A percentile compares a stretch with the other conserved stretches of the same genome.
These are phyloP conservation scores for Xerocomus nothofagi DNA, from an alignment of 1,284 basidiomycete species.

Conservation along the genomic window DNA sequence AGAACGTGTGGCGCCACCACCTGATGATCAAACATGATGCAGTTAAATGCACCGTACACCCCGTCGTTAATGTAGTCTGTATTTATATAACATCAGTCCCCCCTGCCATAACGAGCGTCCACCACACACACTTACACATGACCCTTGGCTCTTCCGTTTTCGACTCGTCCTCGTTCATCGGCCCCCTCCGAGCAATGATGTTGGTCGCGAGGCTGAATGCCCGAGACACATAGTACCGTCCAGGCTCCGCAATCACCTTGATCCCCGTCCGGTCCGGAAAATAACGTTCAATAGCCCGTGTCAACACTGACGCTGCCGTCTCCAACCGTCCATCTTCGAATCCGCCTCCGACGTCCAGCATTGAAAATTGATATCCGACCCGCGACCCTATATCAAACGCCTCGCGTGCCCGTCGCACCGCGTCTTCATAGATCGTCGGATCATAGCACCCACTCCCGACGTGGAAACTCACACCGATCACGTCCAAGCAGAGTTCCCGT, in stretches of 20 bases:
- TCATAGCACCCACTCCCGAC: slow-evolving; percentile 98
- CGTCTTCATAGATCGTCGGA: slow-evolving; percentile 86
- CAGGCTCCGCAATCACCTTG: slow-evolving; percentile 94
- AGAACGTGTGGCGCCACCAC: slow-evolving; percentile 83
- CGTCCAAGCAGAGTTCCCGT: slow-evolving; percentile 77
- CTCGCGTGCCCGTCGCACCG: slow-evolving; percentile 77
- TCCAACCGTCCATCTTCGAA: slow-evolving; percentile 93
- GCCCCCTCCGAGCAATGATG: slow-evolving; percentile 87
- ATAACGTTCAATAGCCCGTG: slow-evolving; percentile 71
- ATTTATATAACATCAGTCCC: slow-evolving; percentile 16
- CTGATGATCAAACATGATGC: slow-evolving; percentile 93
- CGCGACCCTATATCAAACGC: slow-evolving; percentile 89
- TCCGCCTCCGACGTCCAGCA: slow-evolving; percentile 95
- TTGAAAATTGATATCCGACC: slow-evolving; percentile 79
- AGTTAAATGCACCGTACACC: slow-evolving; percentile 98
- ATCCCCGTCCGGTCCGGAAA: slow-evolving; percentile 83
- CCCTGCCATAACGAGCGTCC: slow-evolving; percentile 1
- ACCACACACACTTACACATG: slow-evolving; percentile 70
- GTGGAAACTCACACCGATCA: slow-evolving; percentile 97
- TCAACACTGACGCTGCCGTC: slow-evolving; percentile 73
- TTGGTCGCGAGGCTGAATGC: slow-evolving; percentile 94
- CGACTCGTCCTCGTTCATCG: slow-evolving; percentile 36
- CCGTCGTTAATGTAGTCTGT: slow-evolving; percentile 97
- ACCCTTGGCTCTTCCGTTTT: slow-evolving; percentile 59
- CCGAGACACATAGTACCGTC: slow-evolving; percentile 89